Evolutionary conservation across 2,329 filamentous ascomycete genomes (phyloP).

Genomic region (Paramyrothecium sp.): DNA sequence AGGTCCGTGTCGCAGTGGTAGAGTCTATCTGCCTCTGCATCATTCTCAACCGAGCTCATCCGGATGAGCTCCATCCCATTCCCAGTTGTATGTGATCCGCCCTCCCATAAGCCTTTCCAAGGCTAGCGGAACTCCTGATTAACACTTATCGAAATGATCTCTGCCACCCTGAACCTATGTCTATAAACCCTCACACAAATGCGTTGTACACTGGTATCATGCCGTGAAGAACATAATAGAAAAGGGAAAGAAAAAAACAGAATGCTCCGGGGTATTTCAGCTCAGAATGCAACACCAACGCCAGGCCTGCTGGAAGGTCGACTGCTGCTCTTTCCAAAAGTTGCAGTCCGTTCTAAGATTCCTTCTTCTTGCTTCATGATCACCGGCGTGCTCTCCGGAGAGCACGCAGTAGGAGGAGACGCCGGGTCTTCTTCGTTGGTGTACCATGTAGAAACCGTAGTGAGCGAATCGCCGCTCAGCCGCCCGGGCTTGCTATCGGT

Average conservation of each 20-base stretch:
- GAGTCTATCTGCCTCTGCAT: not conserved
- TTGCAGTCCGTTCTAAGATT: slow-evolving; percentile 32
- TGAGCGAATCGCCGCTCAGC: slow-evolving; percentile 43
- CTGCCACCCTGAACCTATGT: slow-evolving; percentile 7
- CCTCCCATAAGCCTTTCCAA: not conserved
- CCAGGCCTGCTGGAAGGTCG: slow-evolving; percentile 13
- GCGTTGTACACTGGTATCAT: slow-evolving; percentile 23
- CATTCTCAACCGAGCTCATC: not conserved
- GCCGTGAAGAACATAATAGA: slow-evolving; percentile 11
- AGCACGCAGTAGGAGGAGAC: slow-evolving; percentile 48
- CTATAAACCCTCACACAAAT: slow-evolving; percentile 6
- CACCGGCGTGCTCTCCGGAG: slow-evolving; percentile 43
- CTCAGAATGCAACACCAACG: slow-evolving; percentile 27
- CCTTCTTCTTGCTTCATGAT: slow-evolving; percentile 33
- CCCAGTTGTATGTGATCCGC: not conserved
- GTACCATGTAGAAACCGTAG: slow-evolving; percentile 50
- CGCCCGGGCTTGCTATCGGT: slow-evolving; percentile 18
- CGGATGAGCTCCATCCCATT: not conserved
- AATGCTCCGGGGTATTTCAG: slow-evolving; percentile 13
- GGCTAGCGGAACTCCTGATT: not conserved
- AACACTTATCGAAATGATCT: too few species aligned
- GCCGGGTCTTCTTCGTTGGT: slow-evolving; percentile 39
- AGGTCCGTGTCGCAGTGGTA: not conserved
- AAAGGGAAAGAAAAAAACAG: slow-evolving; percentile 6
- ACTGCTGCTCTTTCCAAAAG: slow-evolving; percentile 23